These are phyloP conservation scores for Schizochytrium sp. DNA, from an alignment of 108 stramenopile genomes.

Conservation along the genomic window DNA sequence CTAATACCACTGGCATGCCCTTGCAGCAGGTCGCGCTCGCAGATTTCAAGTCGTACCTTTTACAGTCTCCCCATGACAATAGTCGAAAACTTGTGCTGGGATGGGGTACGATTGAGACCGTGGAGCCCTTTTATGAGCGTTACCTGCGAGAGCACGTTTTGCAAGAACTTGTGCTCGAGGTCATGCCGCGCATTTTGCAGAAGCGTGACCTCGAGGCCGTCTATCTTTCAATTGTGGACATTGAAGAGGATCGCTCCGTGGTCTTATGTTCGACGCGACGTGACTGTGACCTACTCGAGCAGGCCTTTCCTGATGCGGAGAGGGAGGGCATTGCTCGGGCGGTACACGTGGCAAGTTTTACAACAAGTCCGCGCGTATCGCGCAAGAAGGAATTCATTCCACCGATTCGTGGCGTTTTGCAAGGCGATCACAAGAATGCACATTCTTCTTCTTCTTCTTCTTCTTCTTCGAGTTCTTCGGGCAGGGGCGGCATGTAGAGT, in stretches of 20 bases:
- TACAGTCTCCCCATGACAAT: background rate
- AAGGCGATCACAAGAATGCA: background rate
- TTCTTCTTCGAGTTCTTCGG: too few species aligned
- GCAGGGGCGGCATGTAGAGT: too few species aligned
- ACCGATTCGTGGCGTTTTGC: background rate
- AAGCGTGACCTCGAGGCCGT: background rate
- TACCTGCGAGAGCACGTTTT: background rate
- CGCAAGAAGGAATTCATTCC: constrained; percentile 3
- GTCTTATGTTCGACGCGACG: background rate
- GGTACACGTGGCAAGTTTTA: background rate
- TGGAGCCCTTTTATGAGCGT: background rate
- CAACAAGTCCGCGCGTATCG: background rate
- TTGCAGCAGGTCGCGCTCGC: background rate
- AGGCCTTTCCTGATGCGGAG: background rate
- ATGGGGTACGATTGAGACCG: constrained; percentile 1
- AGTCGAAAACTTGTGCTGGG: background rate
- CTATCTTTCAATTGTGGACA: background rate
- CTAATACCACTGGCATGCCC: background rate
- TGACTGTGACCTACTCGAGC: background rate
- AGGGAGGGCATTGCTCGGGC: background rate
- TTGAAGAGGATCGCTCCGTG: background rate
- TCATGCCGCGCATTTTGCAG: background rate
- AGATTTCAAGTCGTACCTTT: background rate
- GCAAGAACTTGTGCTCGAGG: background rate
- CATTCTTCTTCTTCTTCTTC: too few species aligned